Conservation (phyloP, 2,329 filamentous ascomycete genomes). For the Fusarium sp. region DNA sequence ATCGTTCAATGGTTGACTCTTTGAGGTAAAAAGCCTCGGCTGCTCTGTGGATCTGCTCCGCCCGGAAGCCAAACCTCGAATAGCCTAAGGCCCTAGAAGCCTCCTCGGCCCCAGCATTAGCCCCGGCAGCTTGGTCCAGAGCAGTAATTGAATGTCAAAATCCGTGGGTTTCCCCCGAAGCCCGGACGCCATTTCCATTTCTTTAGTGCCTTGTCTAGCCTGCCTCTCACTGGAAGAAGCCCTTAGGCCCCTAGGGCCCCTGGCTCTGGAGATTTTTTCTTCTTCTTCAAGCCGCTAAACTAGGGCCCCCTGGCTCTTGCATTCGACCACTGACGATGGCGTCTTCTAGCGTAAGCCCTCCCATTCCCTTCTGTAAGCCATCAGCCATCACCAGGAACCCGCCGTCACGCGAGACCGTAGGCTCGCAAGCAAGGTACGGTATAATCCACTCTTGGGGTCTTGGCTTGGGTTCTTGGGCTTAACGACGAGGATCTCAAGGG, state of each 20-base stretch:
- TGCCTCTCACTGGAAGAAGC: not conserved
- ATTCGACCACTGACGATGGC: conserved; percentile 16
- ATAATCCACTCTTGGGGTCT: conserved; percentile 7
- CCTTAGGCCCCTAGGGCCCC: not conserved
- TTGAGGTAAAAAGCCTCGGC: conserved; percentile 6
- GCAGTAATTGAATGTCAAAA: conserved; percentile 24
- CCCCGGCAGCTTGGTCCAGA: conserved; percentile 28
- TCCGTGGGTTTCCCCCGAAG: conserved; percentile 32
- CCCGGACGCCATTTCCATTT: conserved; percentile 21
- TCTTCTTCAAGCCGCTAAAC: not conserved
- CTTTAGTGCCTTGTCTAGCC: not conserved
- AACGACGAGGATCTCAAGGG: conserved; percentile 8
- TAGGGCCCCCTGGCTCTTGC: conserved; percentile 8
- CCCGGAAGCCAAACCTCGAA: conserved; percentile 19
- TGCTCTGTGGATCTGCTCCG: conserved; percentile 5
- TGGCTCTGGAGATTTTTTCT: not conserved
- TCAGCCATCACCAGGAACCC: conserved; percentile 27
- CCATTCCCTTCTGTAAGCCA: conserved; percentile 16
- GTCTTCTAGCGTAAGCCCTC: conserved; percentile 19
- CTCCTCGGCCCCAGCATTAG: conserved; percentile 3
- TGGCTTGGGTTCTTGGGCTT: not conserved
- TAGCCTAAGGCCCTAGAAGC: conserved; percentile 15
- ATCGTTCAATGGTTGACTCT: conserved; percentile 17
- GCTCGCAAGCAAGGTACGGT: conserved; percentile 5
- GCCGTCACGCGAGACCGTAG: conserved; percentile 33